Evolutionary conservation across 1,284 basidiomycete species (phyloP).

Genomic region (Phenoliferia sp.): DNA sequence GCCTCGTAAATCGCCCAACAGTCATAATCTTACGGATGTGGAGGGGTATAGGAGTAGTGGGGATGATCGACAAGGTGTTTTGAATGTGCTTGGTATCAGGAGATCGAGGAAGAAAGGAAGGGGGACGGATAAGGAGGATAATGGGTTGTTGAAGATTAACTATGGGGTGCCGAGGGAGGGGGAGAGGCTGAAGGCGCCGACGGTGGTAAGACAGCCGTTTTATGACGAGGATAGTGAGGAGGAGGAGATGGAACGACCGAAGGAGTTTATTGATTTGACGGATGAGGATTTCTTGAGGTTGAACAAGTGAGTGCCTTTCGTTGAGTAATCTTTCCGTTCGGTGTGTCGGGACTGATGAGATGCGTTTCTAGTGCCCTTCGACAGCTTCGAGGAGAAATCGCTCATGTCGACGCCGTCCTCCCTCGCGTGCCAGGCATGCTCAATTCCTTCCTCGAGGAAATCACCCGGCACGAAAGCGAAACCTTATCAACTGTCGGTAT

Average conservation of each 20-base stretch:
- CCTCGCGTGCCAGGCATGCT: constrained; percentile 2
- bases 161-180: no score
- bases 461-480: not conserved
- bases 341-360: no score
- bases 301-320: constrained; percentile 23
- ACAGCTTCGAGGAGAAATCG: constrained; percentile 1
- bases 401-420: constrained; percentile 3
- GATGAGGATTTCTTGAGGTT: constrained; percentile 24
- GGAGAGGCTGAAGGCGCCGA: not conserved
- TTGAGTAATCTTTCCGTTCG: no score
- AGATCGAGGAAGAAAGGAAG: not conserved
- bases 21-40: no score
- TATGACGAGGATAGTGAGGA: constrained; percentile 12
- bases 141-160: no score
- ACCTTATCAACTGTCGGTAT: not conserved
- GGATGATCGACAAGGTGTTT: no score
- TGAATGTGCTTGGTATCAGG: no score
- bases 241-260: not conserved
- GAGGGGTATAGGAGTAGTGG: no score
- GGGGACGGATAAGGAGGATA: not conserved
- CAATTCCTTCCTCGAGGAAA: not conserved
- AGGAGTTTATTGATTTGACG: constrained; percentile 12
- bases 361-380: constrained; percentile 8
- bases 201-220: not conserved
- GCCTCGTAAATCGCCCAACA: no score